A percentile compares a stretch with the other conserved stretches of the same genome.
Conservation (phyloP, 148 eudicot species). For the Beta vulgaris region DNA sequence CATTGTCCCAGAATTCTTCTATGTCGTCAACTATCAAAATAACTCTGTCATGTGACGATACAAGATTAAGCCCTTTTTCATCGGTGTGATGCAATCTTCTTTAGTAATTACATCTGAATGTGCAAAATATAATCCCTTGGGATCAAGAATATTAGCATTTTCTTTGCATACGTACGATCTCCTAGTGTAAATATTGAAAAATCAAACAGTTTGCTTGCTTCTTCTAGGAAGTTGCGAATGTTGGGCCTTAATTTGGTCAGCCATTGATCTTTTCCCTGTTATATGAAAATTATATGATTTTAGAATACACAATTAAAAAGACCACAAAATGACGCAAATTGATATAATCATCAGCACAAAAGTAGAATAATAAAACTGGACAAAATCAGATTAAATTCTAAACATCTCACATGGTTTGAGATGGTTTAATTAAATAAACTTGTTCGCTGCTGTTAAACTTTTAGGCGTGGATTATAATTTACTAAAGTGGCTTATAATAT, state of each 20-base stretch:
- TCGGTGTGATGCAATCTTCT: not conserved
- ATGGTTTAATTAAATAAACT: too few species aligned
- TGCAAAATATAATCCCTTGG: not conserved
- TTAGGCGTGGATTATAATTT: too few species aligned
- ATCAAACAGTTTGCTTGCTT: constrained; percentile 9
- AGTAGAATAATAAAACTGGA: too few species aligned
- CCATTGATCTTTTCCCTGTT: too few species aligned
- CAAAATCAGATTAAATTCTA: too few species aligned
- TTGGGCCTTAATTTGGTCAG: not conserved
- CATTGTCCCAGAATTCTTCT: not conserved
- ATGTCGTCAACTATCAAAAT: not conserved
- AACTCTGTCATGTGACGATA: not conserved
- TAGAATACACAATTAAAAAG: too few species aligned
- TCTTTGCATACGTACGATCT: not conserved
- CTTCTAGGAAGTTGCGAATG: not conserved
- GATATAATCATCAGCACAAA: too few species aligned
- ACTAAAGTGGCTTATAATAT: too few species aligned
- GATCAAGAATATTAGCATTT: not conserved
- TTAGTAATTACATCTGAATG: not conserved
- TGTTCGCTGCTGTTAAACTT: too few species aligned
- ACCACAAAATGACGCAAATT: too few species aligned
- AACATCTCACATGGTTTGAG: too few species aligned
- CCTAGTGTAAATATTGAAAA: constrained; percentile 4
- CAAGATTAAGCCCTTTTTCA: not conserved
- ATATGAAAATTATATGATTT: too few species aligned